Base-by-base conservation (phyloP, 352 stramenopile species). In the Globisporangium ultimum region DNA sequence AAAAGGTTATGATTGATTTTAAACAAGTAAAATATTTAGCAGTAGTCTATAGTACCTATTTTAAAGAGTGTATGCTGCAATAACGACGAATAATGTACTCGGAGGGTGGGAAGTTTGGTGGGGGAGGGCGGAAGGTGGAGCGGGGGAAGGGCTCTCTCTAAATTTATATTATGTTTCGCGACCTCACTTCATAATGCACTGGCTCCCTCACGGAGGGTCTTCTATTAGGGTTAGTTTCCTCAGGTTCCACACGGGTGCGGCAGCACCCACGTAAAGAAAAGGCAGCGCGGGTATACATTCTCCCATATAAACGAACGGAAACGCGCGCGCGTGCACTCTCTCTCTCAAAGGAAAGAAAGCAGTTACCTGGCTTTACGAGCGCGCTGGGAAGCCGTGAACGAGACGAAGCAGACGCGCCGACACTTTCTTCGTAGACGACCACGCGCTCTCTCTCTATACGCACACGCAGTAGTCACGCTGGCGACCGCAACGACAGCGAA, bases 401-500 rank as follows among this genome's bases (percentile, higher is more conserved):
- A 3, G 10, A 8, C 38, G 10, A 8, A 2, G 8, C 38, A 43
- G 38, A 10, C 14, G 10, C 38, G 14, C 14, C 38, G 11, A 43
- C 24, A 32, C 24, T 32, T 32, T 32, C 24, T 32, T 5, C 24
- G 5, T 32, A 32, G 24, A 32, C 24, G 24, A 32, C 24, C 24
- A 5, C 24, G 24, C 24, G 24, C 24, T 32, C 24, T 13, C 38
- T 43, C 38, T 43, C 38, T 13, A 43, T 10, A 43, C 38, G 10
- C 14, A 13, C 14, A 17, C 38, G 38, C 14, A 43, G 38, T 45
- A 61, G 47, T 40, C 55, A 61, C 42, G 47, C 55, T 61, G 55
- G 46, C 46, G 55, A 55, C 47, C 41, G 36, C 55, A 22, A 63
- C 55, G 55, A 21, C 36, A 43, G 41, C 38, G 28, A 53, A 43